These are phyloP conservation scores for Rhododendron molle DNA, from an alignment of 148 eudicot species.

Conservation along the genomic window DNA sequence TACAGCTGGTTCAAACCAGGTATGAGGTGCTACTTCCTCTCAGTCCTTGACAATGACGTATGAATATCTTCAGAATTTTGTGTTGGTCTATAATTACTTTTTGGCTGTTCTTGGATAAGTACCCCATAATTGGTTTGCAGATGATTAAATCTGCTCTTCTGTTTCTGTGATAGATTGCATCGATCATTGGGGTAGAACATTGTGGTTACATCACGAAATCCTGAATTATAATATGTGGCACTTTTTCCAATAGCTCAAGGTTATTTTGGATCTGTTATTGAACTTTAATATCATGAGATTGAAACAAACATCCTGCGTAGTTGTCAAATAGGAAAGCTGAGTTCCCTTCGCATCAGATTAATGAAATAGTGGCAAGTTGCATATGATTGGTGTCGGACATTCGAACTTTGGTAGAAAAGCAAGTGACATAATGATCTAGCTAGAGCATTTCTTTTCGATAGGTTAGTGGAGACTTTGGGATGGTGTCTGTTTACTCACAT, in stretches of 20 bases:
- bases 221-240: not conserved
- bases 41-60: not conserved
- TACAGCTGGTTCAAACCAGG: constrained; percentile 39
- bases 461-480: not conserved
- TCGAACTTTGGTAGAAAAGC: not conserved
- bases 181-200: not conserved
- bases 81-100: not conserved
- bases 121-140: not conserved
- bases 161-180: not conserved
- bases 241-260: not conserved
- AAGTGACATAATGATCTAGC: not conserved
- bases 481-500: not conserved
- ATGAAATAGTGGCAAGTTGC: not conserved
- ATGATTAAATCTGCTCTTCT: not conserved
- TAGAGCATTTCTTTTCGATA: not conserved
- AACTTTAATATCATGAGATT: not conserved
- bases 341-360: not conserved
- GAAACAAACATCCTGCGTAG: not conserved
- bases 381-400: not conserved
- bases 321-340: not conserved
- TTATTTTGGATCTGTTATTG: not conserved
- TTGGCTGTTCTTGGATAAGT: not conserved
- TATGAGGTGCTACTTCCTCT: not conserved
- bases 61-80: not conserved
- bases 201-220: not conserved